Base-by-base conservation (phyloP, 768 basidiomycete species). In the Russula olivacea region DNA sequence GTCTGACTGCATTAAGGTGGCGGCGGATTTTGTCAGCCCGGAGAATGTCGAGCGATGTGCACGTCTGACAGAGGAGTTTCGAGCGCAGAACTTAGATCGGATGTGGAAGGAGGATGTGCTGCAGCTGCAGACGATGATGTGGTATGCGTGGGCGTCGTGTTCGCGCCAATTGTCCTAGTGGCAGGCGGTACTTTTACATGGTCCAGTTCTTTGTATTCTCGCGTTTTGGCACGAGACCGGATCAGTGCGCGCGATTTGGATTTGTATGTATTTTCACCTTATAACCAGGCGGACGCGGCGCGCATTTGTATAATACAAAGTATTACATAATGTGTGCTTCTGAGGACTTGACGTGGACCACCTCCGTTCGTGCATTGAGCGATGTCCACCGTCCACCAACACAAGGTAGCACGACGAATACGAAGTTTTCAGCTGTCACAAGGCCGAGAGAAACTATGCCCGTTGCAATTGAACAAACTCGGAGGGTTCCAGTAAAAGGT, bases 71-170 rank as follows among this genome's bases (percentile, higher is more conserved):
- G 78, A 80, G 68, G 94, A 98, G 76, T 96, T 97, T 75, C 81
- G 94, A 61, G 84, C 86, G 69, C 91, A 94, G 75, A 95, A 96
- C 70, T 84, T 88, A 71, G 82, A 82, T 55, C 84, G 84, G 77
- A 86, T 81, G 49, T 96, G 94, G 93, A 94, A 95, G 74, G 89
- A 93, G 72, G 94, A 98, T 71, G 90, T 96, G 6, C 78, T 98
- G 68, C 92, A 95, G 75, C 78, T 97, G 64, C 80, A 88, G 61
- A 89, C 86, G 58, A 93, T 92, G 85, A 87, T 97, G 83, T 93
- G 93, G 88, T 95, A 90, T 70, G 88, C 90, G 23, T 94, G 92
- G 92, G 75, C 88, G 68, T 87, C 87, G 45, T 87, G 87, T 67
- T 71, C 71, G 61, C 77, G 76, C 15, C 49, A 49, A 49, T 23